Base-by-base conservation (phyloP, 2,329 filamentous ascomycete species). In the Penicillium sp. region DNA sequence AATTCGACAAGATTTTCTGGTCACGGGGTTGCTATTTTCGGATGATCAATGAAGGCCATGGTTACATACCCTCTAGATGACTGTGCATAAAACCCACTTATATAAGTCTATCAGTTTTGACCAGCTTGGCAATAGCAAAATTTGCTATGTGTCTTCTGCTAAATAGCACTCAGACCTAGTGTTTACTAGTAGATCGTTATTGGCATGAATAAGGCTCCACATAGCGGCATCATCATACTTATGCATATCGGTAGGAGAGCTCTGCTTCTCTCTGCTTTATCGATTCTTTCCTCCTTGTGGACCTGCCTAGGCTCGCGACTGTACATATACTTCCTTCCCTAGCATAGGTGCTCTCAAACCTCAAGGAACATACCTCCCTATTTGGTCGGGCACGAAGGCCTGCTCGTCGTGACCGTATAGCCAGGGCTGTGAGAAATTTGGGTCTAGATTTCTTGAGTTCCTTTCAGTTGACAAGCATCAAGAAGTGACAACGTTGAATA, bases 11-110 rank as follows among this genome's bases (percentile, higher is more conserved):
- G 6, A 10, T 49, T 19, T 50, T 16, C 19, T 37, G 24, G 54
- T 57, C 56, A 61, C 60, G 60, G 39, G 56, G 56, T 18, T 22
- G 40, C 54, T 51, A 56, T 50, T 44, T 53, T 57, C 14, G 35
- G 19, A 24, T 19, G 33, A 10, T n/a, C 7, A 4, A 14, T 16
- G 27, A 14, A 22, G 37, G 31, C 9, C 31, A 39, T n/a, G 9
- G 16, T 4, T 41, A 16, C 11, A 13, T 7, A 19, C 11, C 31
- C 19, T 44, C 6, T 11, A n/a, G 22, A 27, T 27, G 41, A 33
- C 11, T 19, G 5, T 47, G 44, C 41, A 31, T 31, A 31, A 31
- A 31, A 10, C 31, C 31, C 6, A 31, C 31, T 31, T 31, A 31
- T 10, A 31, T 31, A 31, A 9, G 31, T 31, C 31, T 9, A 31